Percentiles rank a stretch among this genome's conserved stretches.
phyloP scores from a whole-genome alignment of 306 rosid species.

The Sicyos baderoa region DNA sequence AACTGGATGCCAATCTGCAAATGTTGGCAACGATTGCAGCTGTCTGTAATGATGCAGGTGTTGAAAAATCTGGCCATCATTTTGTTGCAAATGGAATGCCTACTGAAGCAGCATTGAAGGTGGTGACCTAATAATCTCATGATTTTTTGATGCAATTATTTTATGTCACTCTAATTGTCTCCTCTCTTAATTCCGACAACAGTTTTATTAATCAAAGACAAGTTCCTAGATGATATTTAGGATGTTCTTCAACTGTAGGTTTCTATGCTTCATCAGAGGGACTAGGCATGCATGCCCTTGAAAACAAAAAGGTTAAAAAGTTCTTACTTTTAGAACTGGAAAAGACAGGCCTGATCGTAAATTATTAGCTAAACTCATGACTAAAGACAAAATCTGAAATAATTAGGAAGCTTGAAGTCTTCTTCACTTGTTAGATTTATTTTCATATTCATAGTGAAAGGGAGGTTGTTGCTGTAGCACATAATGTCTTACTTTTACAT shows the following conservation, averaged over 20 bases:
- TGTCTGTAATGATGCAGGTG: conserved; percentile 54
- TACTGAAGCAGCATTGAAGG: conserved; percentile 21
- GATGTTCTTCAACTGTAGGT: not conserved
- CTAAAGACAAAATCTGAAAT: not conserved
- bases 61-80: conserved; percentile 21
- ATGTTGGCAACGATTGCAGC: conserved; percentile 49
- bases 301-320: not conserved
- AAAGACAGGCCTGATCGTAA: not conserved
- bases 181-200: not conserved
- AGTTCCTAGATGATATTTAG: too few species aligned
- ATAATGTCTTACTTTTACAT: not conserved
- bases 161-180: not conserved
- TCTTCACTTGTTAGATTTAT: not conserved
- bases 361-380: not conserved
- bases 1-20: conserved; percentile 51
- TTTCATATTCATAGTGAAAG: not conserved
- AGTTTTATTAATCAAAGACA: not conserved
- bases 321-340: not conserved
- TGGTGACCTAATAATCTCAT: not conserved
- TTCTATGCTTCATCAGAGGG: not conserved
- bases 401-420: not conserved
- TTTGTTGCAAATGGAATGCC: conserved; percentile 21
- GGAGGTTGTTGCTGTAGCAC: not conserved
- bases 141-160: conserved; percentile 9
- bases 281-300: conserved; percentile 1